Percentiles rank a stretch among this genome's conserved stretches.
These are phyloP conservation scores for Colletotrichum filicis DNA, from an alignment of 2,329 filamentous ascomycete genomes.

Conservation along the genomic window DNA sequence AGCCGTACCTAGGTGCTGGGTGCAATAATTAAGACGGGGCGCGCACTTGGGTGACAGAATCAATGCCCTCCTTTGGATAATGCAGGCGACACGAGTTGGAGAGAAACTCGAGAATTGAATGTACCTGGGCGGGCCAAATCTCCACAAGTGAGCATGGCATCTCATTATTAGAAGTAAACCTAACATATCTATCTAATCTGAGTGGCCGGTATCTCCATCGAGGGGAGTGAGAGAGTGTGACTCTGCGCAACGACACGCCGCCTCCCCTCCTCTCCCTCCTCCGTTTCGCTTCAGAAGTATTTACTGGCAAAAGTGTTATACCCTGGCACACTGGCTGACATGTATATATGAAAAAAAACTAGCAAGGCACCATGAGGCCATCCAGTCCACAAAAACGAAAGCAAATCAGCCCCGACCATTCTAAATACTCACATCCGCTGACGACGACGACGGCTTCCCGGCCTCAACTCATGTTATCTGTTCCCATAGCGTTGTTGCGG, in stretches of 20 bases:
- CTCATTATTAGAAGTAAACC: not conserved
- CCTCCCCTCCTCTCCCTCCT: not conserved
- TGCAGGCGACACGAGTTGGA: too few species aligned
- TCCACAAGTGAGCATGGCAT: not conserved
- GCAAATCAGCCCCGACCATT: not conserved
- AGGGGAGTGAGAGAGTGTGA: not conserved
- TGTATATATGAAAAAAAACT: conserved; percentile 1
- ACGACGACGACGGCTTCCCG: conserved; percentile 7
- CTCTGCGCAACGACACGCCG: not conserved
- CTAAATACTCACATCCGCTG: conserved; percentile 14
- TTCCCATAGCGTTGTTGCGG: not conserved
- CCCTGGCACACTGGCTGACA: conserved; percentile 2
- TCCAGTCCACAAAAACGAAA: not conserved
- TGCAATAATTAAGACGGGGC: too few species aligned
- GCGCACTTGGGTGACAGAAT: too few species aligned
- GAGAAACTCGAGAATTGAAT: not conserved
- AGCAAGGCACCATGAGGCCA: not conserved
- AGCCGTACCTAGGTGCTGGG: not conserved
- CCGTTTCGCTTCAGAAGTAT: conserved; percentile 12
- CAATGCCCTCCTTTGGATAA: too few species aligned
- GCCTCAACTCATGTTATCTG: not conserved
- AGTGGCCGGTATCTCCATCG: conserved; percentile 11
- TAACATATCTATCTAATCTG: conserved; percentile 28
- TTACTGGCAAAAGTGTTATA: conserved; percentile 11
- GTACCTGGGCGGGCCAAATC: conserved; percentile 12